Conservation (phyloP, 2,329 filamentous ascomycete genomes). For the Thermomyces lanuginosus region DNA sequence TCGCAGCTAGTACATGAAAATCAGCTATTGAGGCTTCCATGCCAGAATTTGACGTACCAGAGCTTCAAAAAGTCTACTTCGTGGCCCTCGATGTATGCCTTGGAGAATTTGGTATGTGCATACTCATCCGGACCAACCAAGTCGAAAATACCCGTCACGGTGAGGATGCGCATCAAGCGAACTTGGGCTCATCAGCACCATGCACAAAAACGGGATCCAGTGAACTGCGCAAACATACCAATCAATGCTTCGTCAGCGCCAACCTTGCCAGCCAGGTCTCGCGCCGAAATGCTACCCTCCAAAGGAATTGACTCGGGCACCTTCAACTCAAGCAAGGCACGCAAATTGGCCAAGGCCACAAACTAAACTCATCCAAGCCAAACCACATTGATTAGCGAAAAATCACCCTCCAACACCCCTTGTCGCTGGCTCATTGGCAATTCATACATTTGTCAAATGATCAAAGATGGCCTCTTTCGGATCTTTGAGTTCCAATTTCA, state of each 20-base stretch:
- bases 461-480: slow-evolving; percentile 13
- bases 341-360: slow-evolving; percentile 8
- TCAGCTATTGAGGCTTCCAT: background rate
- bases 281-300: slow-evolving; percentile 8
- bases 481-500: slow-evolving; percentile 11
- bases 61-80: slow-evolving; percentile 14
- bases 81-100: slow-evolving; percentile 13
- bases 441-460: slow-evolving; percentile 13
- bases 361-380: background rate
- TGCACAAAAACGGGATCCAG: too few species aligned
- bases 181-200: slow-evolving; percentile 6
- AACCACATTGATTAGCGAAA: background rate
- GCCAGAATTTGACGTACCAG: slow-evolving; percentile 6
- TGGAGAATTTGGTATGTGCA: slow-evolving; percentile 14
- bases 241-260: slow-evolving; percentile 15
- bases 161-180: slow-evolving; percentile 15
- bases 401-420: too few species aligned
- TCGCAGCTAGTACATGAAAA: slow-evolving; percentile 4
- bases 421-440: too few species aligned
- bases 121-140: slow-evolving; percentile 13
- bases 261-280: slow-evolving; percentile 15
- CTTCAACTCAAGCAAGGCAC: slow-evolving; percentile 9
- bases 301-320: slow-evolving; percentile 14
- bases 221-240: background rate
- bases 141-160: slow-evolving; percentile 14